phyloP scores from a whole-genome alignment of 2,329 filamentous ascomycete genomes.

The Didymella exigua region DNA sequence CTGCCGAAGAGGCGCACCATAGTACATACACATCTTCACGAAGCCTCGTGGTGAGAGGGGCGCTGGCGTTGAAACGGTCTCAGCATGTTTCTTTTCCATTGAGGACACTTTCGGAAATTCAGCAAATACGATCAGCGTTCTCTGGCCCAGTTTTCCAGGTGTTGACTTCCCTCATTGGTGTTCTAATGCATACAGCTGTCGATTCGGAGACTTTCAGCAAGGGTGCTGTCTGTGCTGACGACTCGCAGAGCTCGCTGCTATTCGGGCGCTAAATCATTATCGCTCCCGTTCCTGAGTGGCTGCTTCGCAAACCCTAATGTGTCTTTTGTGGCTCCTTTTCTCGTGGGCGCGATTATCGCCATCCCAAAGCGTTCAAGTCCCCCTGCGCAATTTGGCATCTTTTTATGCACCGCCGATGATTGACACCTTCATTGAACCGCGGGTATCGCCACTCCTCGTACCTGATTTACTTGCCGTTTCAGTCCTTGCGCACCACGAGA shows the following conservation, averaged over 20 bases:
- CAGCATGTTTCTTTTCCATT: conserved; percentile 40
- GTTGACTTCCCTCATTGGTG: conserved; percentile 38
- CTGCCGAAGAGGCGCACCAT: conserved; percentile 30
- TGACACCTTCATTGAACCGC: conserved; percentile 30
- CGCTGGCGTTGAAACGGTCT: conserved; percentile 37
- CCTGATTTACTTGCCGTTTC: conserved; percentile 28
- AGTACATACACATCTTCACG: conserved; percentile 24
- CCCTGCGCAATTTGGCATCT: conserved; percentile 33
- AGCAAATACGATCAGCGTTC: conserved; percentile 48
- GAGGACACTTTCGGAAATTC: conserved; percentile 46
- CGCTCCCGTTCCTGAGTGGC: conserved; percentile 42
- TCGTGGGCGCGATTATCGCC: conserved; percentile 38
- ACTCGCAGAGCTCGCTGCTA: conserved; percentile 39
- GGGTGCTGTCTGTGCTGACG: conserved; percentile 35
- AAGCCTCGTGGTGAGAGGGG: conserved; percentile 30
- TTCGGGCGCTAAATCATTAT: conserved; percentile 46
- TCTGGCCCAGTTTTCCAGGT: conserved; percentile 36
- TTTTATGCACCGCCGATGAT: conserved; percentile 44
- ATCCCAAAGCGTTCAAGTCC: conserved; percentile 46
- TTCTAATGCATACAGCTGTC: conserved; percentile 36
- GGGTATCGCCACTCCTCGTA: conserved; percentile 42
- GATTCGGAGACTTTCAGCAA: conserved; percentile 44
- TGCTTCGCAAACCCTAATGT: conserved; percentile 43
- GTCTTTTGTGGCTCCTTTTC: conserved; percentile 40
- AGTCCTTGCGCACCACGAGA: conserved; percentile 33